Percentiles rank a stretch among this genome's conserved stretches.
Conservation (phyloP, 2,329 filamentous ascomycete genomes). For the Hypoxylon sp. region DNA sequence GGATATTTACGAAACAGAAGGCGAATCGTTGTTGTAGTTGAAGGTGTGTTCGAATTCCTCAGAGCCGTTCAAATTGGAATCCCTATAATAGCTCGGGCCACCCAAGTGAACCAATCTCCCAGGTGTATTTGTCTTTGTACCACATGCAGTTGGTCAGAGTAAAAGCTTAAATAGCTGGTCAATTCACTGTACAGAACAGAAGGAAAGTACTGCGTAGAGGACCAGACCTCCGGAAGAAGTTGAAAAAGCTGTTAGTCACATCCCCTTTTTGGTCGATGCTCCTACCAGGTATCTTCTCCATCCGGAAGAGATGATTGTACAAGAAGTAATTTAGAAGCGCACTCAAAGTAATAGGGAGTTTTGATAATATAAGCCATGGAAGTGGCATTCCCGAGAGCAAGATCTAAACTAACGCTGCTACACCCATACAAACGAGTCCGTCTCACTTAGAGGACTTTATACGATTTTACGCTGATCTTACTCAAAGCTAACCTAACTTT, state of each 20-base stretch:
- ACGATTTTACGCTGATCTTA: neutral
- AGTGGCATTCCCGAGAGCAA: neutral
- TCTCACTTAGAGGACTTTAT: neutral
- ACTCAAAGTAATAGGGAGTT: neutral
- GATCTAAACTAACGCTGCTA: neutral
- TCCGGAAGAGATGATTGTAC: neutral
- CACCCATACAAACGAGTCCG: neutral
- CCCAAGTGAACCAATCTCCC: neutral
- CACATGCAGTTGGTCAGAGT: neutral
- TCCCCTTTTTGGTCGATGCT: neutral
- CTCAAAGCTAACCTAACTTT: neutral
- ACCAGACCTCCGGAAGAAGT: neutral
- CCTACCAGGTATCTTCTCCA: neutral
- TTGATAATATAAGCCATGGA: neutral
- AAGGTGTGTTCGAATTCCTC: neutral
- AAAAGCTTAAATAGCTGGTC: neutral
- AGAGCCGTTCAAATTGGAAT: neutral
- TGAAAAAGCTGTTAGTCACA: neutral
- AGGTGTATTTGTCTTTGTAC: neutral
- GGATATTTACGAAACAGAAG: neutral
- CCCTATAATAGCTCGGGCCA: neutral
- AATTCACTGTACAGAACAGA: neutral
- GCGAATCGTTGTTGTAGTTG: neutral
- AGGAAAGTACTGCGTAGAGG: neutral
- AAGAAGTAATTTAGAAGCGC: neutral